These are phyloP conservation scores for Juncus inflexus DNA, from an alignment of 176 grass and related monocot species.

Conservation along the genomic window DNA sequence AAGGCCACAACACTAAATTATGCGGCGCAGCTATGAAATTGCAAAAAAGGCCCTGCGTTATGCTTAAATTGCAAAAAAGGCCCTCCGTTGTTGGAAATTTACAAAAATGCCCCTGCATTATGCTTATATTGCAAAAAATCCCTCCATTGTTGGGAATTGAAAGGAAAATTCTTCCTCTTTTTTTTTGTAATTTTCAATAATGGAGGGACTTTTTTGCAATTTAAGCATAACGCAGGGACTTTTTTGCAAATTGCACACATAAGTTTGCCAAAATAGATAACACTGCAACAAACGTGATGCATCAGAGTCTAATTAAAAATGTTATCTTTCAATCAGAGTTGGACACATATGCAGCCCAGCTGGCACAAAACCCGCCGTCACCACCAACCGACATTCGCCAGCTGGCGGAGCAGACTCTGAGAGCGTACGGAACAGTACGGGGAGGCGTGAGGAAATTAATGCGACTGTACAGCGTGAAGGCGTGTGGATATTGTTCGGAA, in stretches of 20 bases:
- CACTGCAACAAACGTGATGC: no score
- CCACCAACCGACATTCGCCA: conserved; percentile 40
- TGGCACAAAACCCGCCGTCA: conserved; percentile 16
- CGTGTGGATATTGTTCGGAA: conserved; percentile 47
- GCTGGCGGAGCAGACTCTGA: conserved; percentile 57
- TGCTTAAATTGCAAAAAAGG: no score
- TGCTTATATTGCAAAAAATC: no score
- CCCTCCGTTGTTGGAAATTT: no score
- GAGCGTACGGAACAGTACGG: conserved; percentile 64
- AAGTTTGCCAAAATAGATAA: not conserved
- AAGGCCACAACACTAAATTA: conserved; percentile 86
- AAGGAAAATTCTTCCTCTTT: no score
- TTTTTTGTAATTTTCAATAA: no score
- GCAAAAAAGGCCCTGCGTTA: no score
- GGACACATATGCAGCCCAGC: conserved; percentile 54
- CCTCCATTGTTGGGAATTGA: no score
- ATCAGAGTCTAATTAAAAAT: not conserved
- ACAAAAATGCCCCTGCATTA: no score
- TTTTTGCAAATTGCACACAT: not conserved
- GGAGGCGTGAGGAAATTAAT: conserved; percentile 55
- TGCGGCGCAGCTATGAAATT: conserved; percentile 38
- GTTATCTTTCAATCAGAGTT: conserved; percentile 35
- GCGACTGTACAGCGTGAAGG: conserved; percentile 49
- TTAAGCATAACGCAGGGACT: no score
- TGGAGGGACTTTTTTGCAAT: no score